These are phyloP conservation scores for Termitomyces sp. DNA, from an alignment of 768 basidiomycete species.

Conservation along the genomic window DNA sequence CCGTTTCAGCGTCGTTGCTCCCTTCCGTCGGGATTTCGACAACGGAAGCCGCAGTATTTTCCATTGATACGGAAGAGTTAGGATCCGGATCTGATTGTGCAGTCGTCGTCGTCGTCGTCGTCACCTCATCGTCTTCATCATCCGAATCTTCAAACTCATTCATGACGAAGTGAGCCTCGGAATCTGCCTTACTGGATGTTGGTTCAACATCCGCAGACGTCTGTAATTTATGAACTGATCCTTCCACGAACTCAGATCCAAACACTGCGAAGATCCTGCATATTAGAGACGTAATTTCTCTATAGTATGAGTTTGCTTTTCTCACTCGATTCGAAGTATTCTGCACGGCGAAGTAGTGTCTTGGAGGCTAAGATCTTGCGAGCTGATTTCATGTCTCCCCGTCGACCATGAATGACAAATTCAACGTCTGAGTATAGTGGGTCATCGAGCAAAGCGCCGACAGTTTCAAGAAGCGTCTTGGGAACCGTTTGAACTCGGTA, in stretches of 20 bases:
- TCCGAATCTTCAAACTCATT: conserved; percentile 51
- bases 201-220: conserved; percentile 19
- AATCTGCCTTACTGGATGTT: conserved; percentile 16
- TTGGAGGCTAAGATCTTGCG: conserved; percentile 64
- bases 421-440: conserved; percentile 83
- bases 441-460: conserved; percentile 76
- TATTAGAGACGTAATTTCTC: neutral
- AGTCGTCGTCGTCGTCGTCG: conserved; percentile 11
- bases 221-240: conserved; percentile 24
- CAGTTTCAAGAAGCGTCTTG: conserved; percentile 56
- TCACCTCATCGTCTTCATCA: conserved; percentile 31
- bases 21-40: conserved; percentile 11
- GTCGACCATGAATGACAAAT: conserved; percentile 58
- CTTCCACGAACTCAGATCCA: conserved; percentile 63
- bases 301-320: neutral
- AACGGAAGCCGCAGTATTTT: conserved; percentile 3
- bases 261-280: conserved; percentile 49
- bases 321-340: conserved; percentile 76
- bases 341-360: conserved; percentile 61
- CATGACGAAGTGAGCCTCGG: conserved; percentile 28
- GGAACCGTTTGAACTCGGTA: conserved; percentile 55
- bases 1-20: conserved; percentile 19
- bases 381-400: conserved; percentile 30
- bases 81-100: conserved; percentile 22
- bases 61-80: conserved; percentile 4